Evolutionary conservation across 306 rosid genomes (phyloP), one percentile per base, ranked within the genome.

Genomic region (Glycine latifolia): DNA sequence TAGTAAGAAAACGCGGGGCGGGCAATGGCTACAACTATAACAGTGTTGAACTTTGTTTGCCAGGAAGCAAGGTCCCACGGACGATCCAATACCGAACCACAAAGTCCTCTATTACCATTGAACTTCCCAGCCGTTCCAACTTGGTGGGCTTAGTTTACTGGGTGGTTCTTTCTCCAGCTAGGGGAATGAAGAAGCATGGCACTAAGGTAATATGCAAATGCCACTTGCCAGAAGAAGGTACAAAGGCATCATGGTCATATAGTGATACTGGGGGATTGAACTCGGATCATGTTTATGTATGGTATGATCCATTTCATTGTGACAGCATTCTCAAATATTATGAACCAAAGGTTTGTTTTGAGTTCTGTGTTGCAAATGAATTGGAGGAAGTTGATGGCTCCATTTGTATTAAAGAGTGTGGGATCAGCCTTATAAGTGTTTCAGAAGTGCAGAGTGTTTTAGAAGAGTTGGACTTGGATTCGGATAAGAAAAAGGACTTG

Each of bases 241-340:
- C 4, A 53, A 71, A 31, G 55, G 12, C 0, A 39, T 3, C 73
- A 77, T 63, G 52, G 73, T 13, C 14, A 3, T 0, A 39, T 7
- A 3, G 50, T 62, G 76, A 10, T 8, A 54, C 10, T 8, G 5
- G 5, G 13, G 68, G 62, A 4, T 67, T 78, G 75, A 53, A 53
- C 4, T 53, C 74, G 0, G 80, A 81, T 63, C 79, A 85, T 85
- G 82, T 85, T 70, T 76, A 20, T 69, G 31, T 69, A 12, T 85
- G 85, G 85, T 81, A 81, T 52, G 88, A 85, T 81, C 83, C 86
- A 61, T 70, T 76, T 15, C 82, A 83, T 53, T 52, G 33, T 70
- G 79, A 77, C 14, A 50, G 33, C 74, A 77, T 82, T 60, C 78
- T 69, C 59, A 60, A 46, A 16, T 17, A 10, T 43, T 0, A 62